Evolutionary conservation across 176 grass and related monocot genomes (phyloP).

Genomic region (Lolium rigidum): DNA sequence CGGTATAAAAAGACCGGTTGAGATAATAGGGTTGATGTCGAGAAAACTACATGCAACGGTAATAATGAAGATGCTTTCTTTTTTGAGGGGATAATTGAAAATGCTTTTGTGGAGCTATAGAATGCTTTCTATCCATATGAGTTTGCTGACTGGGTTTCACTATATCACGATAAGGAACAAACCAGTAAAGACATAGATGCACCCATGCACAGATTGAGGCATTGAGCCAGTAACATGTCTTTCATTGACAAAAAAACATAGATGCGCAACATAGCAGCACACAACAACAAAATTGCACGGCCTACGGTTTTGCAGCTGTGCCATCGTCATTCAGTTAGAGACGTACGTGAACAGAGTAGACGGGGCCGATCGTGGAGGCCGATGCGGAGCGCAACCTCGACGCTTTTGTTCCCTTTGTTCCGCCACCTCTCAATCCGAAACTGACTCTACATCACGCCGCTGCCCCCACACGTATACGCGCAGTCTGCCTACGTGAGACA

Average conservation of each 20-base stretch:
- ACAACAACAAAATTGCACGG: neutral
- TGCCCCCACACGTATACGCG: neutral
- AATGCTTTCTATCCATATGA: too few species aligned
- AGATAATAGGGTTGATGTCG: neutral
- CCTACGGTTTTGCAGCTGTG: conserved; percentile 26
- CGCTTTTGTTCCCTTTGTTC: neutral
- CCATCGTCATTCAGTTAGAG: conserved; percentile 29
- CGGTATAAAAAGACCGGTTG: neutral
- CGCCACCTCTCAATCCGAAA: neutral
- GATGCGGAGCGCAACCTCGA: conserved; percentile 43
- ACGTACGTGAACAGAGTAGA: neutral
- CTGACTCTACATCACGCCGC: neutral
- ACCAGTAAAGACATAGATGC: neutral
- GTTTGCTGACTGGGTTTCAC: too few species aligned
- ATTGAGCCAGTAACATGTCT: neutral
- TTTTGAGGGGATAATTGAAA: too few species aligned
- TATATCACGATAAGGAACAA: neutral
- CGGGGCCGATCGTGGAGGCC: conserved; percentile 21
- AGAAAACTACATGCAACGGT: neutral
- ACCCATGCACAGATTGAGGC: neutral
- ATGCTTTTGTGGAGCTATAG: neutral
- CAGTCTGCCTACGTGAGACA: neutral
- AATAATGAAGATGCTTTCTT: neutral
- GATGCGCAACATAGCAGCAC: neutral
- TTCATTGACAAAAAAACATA: neutral